Conservation (phyloP, 129 eudicot genomes). For the Sambucus nigra region DNA sequence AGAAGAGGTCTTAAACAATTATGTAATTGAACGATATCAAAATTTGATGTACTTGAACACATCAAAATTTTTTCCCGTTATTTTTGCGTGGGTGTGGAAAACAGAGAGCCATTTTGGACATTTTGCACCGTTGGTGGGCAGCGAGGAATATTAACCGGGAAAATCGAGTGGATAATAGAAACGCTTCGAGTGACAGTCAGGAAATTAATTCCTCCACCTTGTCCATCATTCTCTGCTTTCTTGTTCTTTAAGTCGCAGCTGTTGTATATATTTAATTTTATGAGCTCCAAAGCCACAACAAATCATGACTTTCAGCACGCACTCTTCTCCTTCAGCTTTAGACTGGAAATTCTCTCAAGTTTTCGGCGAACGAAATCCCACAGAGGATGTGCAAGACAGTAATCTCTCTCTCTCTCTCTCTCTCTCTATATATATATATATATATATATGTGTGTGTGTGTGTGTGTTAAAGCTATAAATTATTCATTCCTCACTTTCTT, state of each 20-base stretch:
- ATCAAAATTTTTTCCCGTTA: no score
- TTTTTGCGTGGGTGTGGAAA: no score
- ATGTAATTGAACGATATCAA: no score
- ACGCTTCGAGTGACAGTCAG: neutral
- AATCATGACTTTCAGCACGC: constrained; percentile 26
- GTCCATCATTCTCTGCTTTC: neutral
- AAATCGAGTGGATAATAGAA: no score
- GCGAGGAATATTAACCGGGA: no score
- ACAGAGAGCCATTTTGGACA: no score
- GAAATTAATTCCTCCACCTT: neutral
- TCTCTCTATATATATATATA: neutral
- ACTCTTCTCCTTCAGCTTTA: constrained; percentile 23
- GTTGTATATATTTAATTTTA: no score
- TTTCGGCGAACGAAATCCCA: constrained; percentile 59
- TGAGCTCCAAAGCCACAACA: neutral
- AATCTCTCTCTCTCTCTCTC: constrained; percentile 10
- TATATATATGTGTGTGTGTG: neutral
- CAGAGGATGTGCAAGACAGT: constrained; percentile 55
- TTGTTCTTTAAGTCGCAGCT: neutral
- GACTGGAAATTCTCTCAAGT: constrained; percentile 72
- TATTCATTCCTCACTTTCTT: no score
- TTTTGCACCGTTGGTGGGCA: no score
- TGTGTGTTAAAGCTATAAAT: no score
- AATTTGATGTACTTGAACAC: no score
- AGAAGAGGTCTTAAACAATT: no score